Evolutionary conservation across 257 asterid genomes (phyloP).

Genomic region (Nicotiana benthamiana): DNA sequence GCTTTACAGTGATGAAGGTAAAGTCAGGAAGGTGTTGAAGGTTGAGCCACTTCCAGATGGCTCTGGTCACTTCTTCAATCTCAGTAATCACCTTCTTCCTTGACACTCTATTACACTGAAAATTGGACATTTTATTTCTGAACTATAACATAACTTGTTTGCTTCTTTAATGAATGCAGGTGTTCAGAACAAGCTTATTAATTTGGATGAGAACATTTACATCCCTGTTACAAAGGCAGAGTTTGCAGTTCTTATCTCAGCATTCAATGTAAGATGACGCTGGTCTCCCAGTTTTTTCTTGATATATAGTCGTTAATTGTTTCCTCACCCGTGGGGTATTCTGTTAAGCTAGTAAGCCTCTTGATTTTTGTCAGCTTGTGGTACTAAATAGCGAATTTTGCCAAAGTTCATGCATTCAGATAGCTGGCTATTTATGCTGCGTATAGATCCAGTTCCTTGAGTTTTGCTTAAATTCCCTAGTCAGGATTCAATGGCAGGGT

Average conservation of each 20-base stretch:
- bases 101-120: neutral
- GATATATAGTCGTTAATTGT: neutral
- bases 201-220: constrained; percentile 75
- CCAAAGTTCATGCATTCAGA: neutral
- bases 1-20: constrained; percentile 83
- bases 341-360: neutral
- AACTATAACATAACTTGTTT: neutral
- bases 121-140: neutral
- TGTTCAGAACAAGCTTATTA: constrained; percentile 87
- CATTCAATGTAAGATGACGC: constrained; percentile 64
- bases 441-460: neutral
- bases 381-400: neutral
- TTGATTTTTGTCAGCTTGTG: neutral
- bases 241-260: constrained; percentile 68
- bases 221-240: constrained; percentile 88
- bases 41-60: constrained; percentile 99
- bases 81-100: constrained; percentile 46
- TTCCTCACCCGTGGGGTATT: neutral
- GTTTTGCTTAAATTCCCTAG: neutral
- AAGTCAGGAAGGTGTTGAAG: constrained; percentile 87
- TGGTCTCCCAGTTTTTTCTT: neutral
- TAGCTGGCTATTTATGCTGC: neutral
- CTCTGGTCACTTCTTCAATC: constrained; percentile 95
- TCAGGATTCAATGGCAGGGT: neutral
- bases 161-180: constrained; percentile 38